Conservation (phyloP, 2,329 filamentous ascomycete species). For the Pyricularia pennisetigena region DNA sequence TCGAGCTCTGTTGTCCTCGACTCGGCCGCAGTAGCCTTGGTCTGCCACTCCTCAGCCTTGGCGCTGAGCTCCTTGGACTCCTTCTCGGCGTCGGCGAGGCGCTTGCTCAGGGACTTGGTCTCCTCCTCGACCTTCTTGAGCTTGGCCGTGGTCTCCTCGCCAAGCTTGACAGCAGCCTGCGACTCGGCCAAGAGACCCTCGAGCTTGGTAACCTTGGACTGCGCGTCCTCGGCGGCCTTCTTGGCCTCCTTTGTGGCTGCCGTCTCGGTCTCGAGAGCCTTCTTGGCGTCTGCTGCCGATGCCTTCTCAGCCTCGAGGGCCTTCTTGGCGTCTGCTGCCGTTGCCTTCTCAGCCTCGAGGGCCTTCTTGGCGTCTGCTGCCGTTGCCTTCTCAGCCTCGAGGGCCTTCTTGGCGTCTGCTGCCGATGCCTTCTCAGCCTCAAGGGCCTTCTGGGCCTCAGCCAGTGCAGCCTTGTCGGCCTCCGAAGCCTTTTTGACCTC, state of each 20-base stretch:
- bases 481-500: background rate
- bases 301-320: conserved; percentile 1
- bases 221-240: background rate
- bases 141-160: conserved; percentile 1
- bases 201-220: conserved; percentile 2
- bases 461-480: background rate
- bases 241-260: background rate
- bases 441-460: background rate
- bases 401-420: background rate
- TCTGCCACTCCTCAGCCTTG: conserved; percentile 3
- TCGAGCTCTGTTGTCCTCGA: conserved; percentile 4
- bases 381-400: background rate
- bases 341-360: background rate
- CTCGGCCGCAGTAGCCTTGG: conserved; percentile 2
- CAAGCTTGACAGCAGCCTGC: background rate
- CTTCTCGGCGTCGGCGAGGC: conserved; percentile 1
- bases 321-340: background rate
- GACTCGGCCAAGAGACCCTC: background rate
- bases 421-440: background rate
- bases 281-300: background rate
- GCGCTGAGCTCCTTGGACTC: conserved; percentile 1
- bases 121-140: conserved; percentile 3
- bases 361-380: background rate
- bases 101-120: background rate
- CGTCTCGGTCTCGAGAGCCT: background rate